Evolutionary conservation across 805 yeast species (phyloP), one percentile per base, ranked within the genome.

Genomic region (Yarrowia yakushimensis): DNA sequence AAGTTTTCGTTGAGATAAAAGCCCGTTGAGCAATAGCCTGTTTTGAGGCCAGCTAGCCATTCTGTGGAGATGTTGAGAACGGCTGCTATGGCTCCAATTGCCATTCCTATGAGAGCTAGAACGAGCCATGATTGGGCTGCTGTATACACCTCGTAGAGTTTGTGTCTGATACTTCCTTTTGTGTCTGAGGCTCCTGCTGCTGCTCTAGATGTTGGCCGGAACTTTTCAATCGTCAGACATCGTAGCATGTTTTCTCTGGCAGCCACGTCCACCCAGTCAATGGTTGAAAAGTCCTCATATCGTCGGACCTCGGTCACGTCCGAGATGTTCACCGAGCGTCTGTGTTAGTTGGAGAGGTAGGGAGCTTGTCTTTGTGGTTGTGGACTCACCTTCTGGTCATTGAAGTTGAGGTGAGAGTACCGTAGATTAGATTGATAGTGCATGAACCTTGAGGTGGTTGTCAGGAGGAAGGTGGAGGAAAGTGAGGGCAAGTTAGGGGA

Each of bases 71-170:
- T 82, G 69, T 89, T 91, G 60, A 94, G 76, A 17, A 82, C 78
- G 0, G 90, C 96, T 0, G 99, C 98, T 37, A 90, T 85, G 1
- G 82, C 69, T 4, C 99, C 99, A 61, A 92, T 87, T 3, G 80
- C 66, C 0, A 86, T 70, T 0, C 98, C 99, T 64, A 90, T 88
- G 1, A 80, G 67, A 0, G 92, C 86, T 34, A 94, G 76, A 0
- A 88, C 86, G 1, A 90, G 69, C 88, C 97, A 90, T 63, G 82
- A 82, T 67, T 82, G 85, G 1, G 79, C 72, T 0, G 76, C 72
- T 15, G 67, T 63, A 28, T 65, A 69, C 22, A 67, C 36, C 34
- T 69, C 66, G 36, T 23, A 65, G 31, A 60, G 64, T 30, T 30
- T 37, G 62, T 62, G 23, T 62, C 60, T 10, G 28, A 31, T n/a